These are phyloP conservation scores for Neophaeococcomyces aloes DNA, from an alignment of 2,329 filamentous ascomycete genomes.

Conservation along the genomic window DNA sequence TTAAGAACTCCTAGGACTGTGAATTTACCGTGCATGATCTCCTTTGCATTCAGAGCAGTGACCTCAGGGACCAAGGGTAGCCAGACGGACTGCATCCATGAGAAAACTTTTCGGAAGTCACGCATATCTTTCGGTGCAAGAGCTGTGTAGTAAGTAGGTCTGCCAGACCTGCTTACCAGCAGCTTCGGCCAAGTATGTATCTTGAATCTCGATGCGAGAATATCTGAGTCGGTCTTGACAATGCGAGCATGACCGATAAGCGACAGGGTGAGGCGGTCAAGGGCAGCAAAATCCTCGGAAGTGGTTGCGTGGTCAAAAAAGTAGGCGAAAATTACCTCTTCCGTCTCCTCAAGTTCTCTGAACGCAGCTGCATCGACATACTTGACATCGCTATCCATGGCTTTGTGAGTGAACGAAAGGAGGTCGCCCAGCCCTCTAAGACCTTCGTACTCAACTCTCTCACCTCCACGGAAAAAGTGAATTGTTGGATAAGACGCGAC, in stretches of 20 bases:
- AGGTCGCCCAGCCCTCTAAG: constrained; percentile 87
- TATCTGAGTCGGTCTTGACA: constrained; percentile 76
- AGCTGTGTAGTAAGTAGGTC: constrained; percentile 80
- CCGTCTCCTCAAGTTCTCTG: constrained; percentile 74
- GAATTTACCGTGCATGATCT: constrained; percentile 89
- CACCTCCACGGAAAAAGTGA: constrained; percentile 81
- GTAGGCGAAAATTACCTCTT: constrained; percentile 94
- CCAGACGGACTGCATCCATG: constrained; percentile 96
- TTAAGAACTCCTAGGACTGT: constrained; percentile 89
- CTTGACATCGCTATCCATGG: constrained; percentile 65
- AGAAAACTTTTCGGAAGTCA: constrained; percentile 65
- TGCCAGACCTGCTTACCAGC: constrained; percentile 76
- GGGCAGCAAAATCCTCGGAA: constrained; percentile 76
- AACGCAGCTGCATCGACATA: constrained; percentile 71
- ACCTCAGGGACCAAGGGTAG: constrained; percentile 90
- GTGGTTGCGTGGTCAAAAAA: constrained; percentile 96
- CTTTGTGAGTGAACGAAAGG: constrained; percentile 74
- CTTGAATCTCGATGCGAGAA: constrained; percentile 73
- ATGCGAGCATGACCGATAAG: constrained; percentile 85
- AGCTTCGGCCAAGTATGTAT: constrained; percentile 95
- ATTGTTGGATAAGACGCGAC: constrained; percentile 78
- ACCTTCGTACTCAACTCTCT: constrained; percentile 86
- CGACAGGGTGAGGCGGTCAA: constrained; percentile 76
- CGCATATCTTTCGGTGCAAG: constrained; percentile 87
- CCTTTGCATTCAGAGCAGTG: constrained; percentile 77